phyloP scores from a whole-genome alignment of 1,284 basidiomycete species.

The Moesziomyces globuligerus region DNA sequence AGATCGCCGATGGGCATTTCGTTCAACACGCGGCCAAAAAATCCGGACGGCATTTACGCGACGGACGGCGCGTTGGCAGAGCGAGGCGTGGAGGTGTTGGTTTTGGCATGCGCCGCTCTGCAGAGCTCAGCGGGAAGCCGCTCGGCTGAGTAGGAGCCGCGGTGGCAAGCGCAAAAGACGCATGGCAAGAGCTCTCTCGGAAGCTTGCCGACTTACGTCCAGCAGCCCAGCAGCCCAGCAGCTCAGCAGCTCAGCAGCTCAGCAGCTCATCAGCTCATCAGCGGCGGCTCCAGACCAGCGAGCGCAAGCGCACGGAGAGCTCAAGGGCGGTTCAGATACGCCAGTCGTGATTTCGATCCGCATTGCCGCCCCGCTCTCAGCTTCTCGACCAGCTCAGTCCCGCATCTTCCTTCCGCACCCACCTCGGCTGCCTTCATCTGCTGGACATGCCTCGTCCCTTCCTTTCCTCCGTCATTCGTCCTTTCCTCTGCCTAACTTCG shows the following conservation, averaged over 20 bases:
- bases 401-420: too few species aligned
- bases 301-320: too few species aligned
- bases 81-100: constrained; percentile 35
- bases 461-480: not conserved
- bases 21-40: not conserved
- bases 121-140: not conserved
- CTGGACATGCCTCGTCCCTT: constrained; percentile 9
- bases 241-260: too few species aligned
- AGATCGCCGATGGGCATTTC: constrained; percentile 12
- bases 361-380: too few species aligned
- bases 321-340: too few species aligned
- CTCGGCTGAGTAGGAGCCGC: not conserved
- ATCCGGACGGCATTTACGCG: constrained; percentile 29
- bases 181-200: too few species aligned
- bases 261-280: too few species aligned
- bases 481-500: not conserved
- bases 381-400: too few species aligned
- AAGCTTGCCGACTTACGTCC: too few species aligned
- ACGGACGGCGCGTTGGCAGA: constrained; percentile 10
- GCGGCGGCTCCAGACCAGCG: too few species aligned
- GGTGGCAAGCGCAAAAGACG: not conserved
- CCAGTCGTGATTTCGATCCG: too few species aligned
- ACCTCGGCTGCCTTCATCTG: not conserved
- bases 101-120: constrained; percentile 1
- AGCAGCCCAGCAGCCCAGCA: too few species aligned